phyloP scores from a whole-genome alignment of 2,329 filamentous ascomycete genomes.

The Aciculosporium take region DNA sequence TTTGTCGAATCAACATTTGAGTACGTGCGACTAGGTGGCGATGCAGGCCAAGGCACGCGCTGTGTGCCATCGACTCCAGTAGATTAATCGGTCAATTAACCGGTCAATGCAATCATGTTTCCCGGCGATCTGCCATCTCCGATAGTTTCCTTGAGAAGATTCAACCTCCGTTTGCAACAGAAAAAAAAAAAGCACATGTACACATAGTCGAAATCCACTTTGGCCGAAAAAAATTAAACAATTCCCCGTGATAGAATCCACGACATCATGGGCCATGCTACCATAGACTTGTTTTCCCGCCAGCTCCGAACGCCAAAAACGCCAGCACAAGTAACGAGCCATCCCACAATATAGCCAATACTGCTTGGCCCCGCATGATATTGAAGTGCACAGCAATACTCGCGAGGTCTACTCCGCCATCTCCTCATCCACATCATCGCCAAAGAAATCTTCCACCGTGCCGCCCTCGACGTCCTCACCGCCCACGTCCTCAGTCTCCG shows the following conservation, averaged over 20 bases:
- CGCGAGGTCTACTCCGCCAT: conserved; percentile 31
- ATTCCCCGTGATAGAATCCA: neutral
- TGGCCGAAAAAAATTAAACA: neutral
- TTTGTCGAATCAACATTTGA: conserved; percentile 6
- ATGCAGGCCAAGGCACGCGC: no score
- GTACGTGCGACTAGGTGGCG: neutral
- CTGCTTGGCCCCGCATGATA: neutral
- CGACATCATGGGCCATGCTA: neutral
- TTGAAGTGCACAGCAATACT: neutral
- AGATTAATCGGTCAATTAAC: neutral
- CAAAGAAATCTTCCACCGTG: conserved; percentile 41
- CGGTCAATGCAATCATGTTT: no score
- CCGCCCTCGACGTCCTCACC: conserved; percentile 35
- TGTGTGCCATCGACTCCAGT: neutral
- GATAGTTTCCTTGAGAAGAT: no score
- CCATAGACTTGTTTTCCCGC: neutral
- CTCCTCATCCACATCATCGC: conserved; percentile 40
- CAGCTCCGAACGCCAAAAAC: conserved; percentile 7
- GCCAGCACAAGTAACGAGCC: conserved; percentile 1
- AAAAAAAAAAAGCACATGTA: no score
- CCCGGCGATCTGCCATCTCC: no score
- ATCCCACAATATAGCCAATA: neutral
- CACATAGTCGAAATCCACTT: neutral
- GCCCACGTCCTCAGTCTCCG: conserved; percentile 26
- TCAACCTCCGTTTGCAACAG: no score